Conservation (phyloP, 1,284 basidiomycete species). For the Ceratobasidium sp. region DNA sequence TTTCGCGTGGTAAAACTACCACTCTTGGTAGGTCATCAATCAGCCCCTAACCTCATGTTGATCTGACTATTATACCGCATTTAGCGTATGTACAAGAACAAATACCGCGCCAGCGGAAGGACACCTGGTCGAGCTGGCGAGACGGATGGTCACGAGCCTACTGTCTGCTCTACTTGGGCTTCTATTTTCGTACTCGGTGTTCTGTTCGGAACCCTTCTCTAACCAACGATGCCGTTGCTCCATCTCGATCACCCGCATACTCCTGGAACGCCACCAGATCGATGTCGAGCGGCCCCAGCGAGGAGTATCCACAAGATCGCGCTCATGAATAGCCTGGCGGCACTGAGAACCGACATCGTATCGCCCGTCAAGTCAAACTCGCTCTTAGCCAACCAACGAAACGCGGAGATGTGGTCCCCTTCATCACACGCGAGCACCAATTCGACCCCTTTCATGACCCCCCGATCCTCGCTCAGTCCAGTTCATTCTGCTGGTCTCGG, state of each 20-base stretch:
- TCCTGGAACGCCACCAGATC: too few relatives aligned
- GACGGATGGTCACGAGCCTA: constrained; percentile 15
- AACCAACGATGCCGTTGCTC: too few relatives aligned
- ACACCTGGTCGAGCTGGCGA: constrained; percentile 3
- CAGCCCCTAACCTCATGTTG: background rate
- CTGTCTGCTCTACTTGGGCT: too few relatives aligned
- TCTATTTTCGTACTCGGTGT: too few relatives aligned
- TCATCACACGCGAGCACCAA: background rate
- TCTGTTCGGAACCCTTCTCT: too few relatives aligned
- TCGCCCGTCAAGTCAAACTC: too few relatives aligned
- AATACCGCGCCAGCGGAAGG: background rate
- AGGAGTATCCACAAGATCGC: too few relatives aligned
- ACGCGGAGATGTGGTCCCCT: background rate
- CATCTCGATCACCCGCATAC: too few relatives aligned
- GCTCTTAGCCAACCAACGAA: background rate
- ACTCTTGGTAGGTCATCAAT: background rate
- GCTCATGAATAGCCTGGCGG: too few relatives aligned
- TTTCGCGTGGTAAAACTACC: background rate
- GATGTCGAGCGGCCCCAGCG: too few relatives aligned
- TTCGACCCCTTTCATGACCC: background rate
- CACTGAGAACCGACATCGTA: too few relatives aligned
- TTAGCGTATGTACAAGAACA: background rate
- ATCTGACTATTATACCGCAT: background rate
- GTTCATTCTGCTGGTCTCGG: background rate
- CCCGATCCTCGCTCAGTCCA: background rate